These are phyloP conservation scores for Lecanicillium sp. DNA, from an alignment of 2,329 filamentous ascomycete genomes.

Conservation along the genomic window DNA sequence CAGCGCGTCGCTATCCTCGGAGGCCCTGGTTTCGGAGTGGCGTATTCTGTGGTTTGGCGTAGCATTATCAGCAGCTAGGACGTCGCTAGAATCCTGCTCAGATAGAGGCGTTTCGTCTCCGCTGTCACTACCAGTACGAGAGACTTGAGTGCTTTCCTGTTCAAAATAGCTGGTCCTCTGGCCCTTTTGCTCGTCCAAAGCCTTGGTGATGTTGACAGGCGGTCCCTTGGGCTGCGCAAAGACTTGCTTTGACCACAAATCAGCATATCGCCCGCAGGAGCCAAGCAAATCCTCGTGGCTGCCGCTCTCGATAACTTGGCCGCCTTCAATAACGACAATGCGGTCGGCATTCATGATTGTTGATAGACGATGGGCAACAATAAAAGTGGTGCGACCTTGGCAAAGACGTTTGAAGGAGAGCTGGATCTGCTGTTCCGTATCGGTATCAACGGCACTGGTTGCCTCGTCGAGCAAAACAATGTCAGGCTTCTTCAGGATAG, in stretches of 20 bases:
- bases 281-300: constrained; percentile 53
- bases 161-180: neutral
- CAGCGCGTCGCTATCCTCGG: constrained; percentile 6
- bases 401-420: constrained; percentile 53
- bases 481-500: constrained; percentile 66
- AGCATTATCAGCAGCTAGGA: constrained; percentile 16
- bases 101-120: constrained; percentile 13
- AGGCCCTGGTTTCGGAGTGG: neutral
- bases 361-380: constrained; percentile 63
- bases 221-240: constrained; percentile 26
- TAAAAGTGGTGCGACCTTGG: constrained; percentile 58
- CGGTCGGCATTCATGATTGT: constrained; percentile 65
- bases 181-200: constrained; percentile 9
- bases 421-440: constrained; percentile 62
- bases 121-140: constrained; percentile 13
- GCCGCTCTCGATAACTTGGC: constrained; percentile 58
- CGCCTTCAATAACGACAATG: constrained; percentile 60
- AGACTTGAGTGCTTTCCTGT: constrained; percentile 11
- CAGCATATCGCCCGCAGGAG: constrained; percentile 55
- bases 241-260: constrained; percentile 60
- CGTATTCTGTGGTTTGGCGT: constrained; percentile 23
- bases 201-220: constrained; percentile 7
- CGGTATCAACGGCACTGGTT: constrained; percentile 69
- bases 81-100: constrained; percentile 7
- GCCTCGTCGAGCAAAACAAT: constrained; percentile 75